Percentiles rank a stretch among this genome's conserved stretches.
phyloP scores from a whole-genome alignment of 208 protist species.

The Tritrichomonas foetus region DNA sequence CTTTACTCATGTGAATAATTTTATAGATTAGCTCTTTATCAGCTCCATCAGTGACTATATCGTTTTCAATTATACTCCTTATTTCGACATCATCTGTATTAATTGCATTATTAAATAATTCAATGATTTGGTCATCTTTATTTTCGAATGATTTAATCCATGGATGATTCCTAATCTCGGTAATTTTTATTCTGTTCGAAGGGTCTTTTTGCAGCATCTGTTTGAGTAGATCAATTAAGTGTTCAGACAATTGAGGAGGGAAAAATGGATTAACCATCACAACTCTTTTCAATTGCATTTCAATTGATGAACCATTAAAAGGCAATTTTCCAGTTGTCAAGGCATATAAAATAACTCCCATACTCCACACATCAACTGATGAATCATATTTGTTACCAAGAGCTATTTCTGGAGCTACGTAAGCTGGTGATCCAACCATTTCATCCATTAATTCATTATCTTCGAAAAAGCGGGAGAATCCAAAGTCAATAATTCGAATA shows the following conservation, averaged over 20 bases:
- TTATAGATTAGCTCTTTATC: no score
- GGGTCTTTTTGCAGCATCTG: background rate
- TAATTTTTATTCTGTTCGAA: background rate
- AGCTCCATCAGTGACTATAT: no score
- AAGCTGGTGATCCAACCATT: background rate
- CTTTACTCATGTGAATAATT: no score
- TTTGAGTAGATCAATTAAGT: background rate
- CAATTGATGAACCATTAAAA: background rate
- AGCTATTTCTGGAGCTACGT: constrained; percentile 29
- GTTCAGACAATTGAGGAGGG: background rate
- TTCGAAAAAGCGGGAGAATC: background rate
- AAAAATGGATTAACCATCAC: background rate
- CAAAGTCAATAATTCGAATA: background rate
- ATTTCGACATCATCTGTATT: no score
- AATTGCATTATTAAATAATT: no score
- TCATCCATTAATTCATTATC: background rate
- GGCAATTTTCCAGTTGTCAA: constrained; percentile 16
- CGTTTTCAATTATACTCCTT: no score
- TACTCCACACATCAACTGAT: constrained; percentile 38
- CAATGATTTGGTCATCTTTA: no score
- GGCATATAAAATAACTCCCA: constrained; percentile 33
- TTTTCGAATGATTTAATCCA: background rate
- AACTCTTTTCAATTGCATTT: background rate
- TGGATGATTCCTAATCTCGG: background rate
- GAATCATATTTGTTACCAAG: background rate